Evolutionary conservation across 768 basidiomycete genomes (phyloP), one percentile per base, ranked within the genome.

Genomic region (Imleria badia): DNA sequence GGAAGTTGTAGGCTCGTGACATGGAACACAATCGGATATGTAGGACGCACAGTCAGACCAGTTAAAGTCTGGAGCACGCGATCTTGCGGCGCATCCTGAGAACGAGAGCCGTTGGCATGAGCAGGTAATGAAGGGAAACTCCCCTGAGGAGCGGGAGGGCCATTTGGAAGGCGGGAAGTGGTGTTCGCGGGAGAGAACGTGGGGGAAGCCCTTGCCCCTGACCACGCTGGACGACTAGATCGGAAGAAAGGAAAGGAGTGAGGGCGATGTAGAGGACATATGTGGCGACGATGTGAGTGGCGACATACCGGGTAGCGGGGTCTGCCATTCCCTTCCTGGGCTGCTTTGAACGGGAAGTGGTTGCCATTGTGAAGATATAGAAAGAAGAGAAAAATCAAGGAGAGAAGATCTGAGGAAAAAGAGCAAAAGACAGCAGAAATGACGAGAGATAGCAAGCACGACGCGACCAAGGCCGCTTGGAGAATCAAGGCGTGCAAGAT

Each of bases 161-260:
- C 74, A 51, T 70, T 77, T 41, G 78, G 75, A 22, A 76, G 75
- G 45, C 78, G 79, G 35, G 75, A 66, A 40, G 73, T 56, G 56
- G 67, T 66, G 55, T 70, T 63, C 7, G 66, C 72, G 3, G 87
- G 80, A 55, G 86, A 85, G 72, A 84, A 89, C 3, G 86, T 86
- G 17, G 87, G 84, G 47, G 88, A 87, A 52, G 84, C 76, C 52
- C 88, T 83, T 49, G 85, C 72, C 50, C 81, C 82, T 61, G 81
- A 72, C 89, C 89, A 91, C 29, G 88, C 86, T 58, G 72, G 60
- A 54, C 75, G 73, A 57, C 75, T 80, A 58, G 61, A 55, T 52
- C 50, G 53, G 54, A 23, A 38, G 40, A 54, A 53, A 48, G 45
- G 45, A 45, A 40, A n/a, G 20, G 45, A 9, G 48, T 54, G 42